phyloP scores from a whole-genome alignment of 169 alveolate genomes.

The Babesia bigemina region DNA sequence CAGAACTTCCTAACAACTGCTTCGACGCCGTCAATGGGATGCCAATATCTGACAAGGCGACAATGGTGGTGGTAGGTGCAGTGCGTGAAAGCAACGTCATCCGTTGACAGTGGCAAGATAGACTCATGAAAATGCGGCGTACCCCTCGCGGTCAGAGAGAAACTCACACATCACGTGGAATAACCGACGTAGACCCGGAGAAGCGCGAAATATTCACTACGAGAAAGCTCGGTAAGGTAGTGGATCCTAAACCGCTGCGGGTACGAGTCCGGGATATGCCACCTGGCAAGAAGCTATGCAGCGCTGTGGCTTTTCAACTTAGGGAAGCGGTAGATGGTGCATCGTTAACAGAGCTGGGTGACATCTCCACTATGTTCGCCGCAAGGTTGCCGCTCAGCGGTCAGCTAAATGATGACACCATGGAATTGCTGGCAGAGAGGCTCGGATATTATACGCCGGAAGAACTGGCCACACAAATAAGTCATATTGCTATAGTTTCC shows the following conservation, averaged over 20 bases:
- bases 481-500: slow-evolving; percentile 31
- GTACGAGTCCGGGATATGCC: slow-evolving; percentile 49
- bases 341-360: slow-evolving; percentile 26
- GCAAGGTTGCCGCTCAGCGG: slow-evolving; percentile 57
- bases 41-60: slow-evolving; percentile 40
- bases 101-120: slow-evolving; percentile 42
- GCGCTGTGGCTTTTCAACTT: slow-evolving; percentile 48
- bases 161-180: not conserved
- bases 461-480: slow-evolving; percentile 28
- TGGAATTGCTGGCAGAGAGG: slow-evolving; percentile 31
- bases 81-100: not conserved
- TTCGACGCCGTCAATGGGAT: slow-evolving; percentile 33
- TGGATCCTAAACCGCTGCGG: slow-evolving; percentile 66
- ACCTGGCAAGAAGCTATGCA: slow-evolving; percentile 61
- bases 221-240: slow-evolving; percentile 51
- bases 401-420: slow-evolving; percentile 63
- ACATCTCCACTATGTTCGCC: slow-evolving; percentile 49
- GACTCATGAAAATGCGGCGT: not conserved
- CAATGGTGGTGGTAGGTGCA: slow-evolving; percentile 44
- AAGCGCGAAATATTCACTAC: slow-evolving; percentile 46
- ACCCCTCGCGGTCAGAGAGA: not conserved
- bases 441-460: slow-evolving; percentile 16
- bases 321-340: slow-evolving; percentile 38
- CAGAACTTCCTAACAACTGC: slow-evolving; percentile 4
- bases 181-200: slow-evolving; percentile 67